phyloP scores from a whole-genome alignment of 2,329 filamentous ascomycete genomes.

The Huntiella abstrusa region DNA sequence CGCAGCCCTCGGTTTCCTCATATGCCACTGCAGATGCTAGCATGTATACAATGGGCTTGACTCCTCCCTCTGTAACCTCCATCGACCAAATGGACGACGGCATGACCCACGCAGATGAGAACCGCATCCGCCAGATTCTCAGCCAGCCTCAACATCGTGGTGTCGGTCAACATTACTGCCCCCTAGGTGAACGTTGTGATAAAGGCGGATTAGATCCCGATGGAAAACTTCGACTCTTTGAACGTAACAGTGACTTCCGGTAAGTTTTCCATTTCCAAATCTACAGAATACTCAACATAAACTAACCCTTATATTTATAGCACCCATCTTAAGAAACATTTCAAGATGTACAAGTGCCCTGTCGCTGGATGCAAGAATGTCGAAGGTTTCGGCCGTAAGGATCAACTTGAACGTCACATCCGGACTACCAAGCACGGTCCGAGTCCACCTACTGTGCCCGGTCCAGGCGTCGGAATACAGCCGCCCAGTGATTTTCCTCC shows the following conservation, averaged over 20 bases:
- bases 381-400: conserved; percentile 10
- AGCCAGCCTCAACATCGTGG: conserved; percentile 10
- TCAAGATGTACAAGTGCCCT: conserved; percentile 11
- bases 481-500: background rate
- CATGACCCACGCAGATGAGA: conserved; percentile 6
- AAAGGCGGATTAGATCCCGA: conserved; percentile 7
- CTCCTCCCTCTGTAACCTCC: background rate
- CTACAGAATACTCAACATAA: background rate
- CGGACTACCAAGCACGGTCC: conserved; percentile 10
- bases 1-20: background rate
- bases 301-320: background rate
- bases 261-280: background rate
- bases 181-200: conserved; percentile 7
- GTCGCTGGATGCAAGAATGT: conserved; percentile 9
- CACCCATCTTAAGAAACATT: conserved; percentile 10
- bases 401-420: conserved; percentile 10
- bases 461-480: background rate
- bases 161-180: conserved; percentile 9
- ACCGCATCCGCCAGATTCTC: conserved; percentile 7
- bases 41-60: background rate
- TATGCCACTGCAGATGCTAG: background rate
- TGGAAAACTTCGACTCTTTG: conserved; percentile 8
- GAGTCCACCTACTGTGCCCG: background rate
- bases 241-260: conserved; percentile 10
- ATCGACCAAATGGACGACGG: conserved; percentile 10